Percentiles rank a stretch among this genome's conserved stretches.
Conservation (phyloP, 2,329 filamentous ascomycete species). For the Ophiostoma australiae region DNA sequence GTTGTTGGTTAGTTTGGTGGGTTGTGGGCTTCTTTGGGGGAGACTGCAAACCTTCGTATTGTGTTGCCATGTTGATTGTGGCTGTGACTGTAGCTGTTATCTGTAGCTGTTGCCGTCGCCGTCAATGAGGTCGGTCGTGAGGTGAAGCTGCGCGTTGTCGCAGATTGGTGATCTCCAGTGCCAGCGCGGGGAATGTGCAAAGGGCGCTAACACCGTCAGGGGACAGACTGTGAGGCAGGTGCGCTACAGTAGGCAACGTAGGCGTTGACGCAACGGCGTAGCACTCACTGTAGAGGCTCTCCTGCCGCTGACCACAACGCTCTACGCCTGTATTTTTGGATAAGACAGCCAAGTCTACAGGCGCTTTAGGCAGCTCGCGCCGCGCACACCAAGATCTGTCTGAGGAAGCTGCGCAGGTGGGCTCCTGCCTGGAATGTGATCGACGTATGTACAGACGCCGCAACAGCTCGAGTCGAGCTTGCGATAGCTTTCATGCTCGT, state of each 20-base stretch:
- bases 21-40: background rate
- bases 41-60: conserved; percentile 47
- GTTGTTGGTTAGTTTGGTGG: background rate
- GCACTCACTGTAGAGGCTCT: background rate
- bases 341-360: background rate
- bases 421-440: background rate
- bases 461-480: background rate
- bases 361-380: background rate
- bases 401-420: background rate
- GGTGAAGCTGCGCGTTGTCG: conserved; percentile 6
- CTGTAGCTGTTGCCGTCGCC: too few relatives aligned
- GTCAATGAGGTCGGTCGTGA: background rate
- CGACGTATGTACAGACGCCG: background rate
- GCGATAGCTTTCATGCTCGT: background rate
- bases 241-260: conserved; percentile 17
- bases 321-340: background rate
- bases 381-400: background rate
- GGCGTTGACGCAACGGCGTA: conserved; percentile 18
- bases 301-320: background rate
- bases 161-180: conserved; percentile 5
- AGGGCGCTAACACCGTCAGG: background rate
- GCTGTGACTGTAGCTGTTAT: background rate
- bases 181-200: conserved; percentile 13
- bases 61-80: conserved; percentile 46
- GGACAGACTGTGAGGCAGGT: background rate